Conservation (phyloP, 2,329 filamentous ascomycete species). For the Aspergillus quadrilineatus region DNA sequence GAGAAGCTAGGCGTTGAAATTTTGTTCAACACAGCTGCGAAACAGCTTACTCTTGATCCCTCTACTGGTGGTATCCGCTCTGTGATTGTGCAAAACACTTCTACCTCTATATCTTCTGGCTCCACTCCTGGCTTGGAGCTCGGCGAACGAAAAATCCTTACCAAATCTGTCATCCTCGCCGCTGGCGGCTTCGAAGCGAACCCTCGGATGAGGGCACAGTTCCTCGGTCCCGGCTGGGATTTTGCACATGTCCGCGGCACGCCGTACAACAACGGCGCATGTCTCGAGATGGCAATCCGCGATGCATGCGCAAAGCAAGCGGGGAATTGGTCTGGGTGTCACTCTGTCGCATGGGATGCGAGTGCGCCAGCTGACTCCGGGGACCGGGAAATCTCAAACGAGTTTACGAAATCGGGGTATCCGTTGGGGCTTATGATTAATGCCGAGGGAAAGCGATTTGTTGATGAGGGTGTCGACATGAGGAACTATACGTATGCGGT, state of each 20-base stretch:
- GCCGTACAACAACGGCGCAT: constrained; percentile 63
- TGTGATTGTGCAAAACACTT: constrained; percentile 20
- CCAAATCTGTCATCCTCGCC: constrained; percentile 29
- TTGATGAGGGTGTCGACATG: constrained; percentile 65
- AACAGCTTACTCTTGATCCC: constrained; percentile 22
- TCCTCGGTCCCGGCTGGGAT: constrained; percentile 62
- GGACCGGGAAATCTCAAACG: constrained; percentile 59
- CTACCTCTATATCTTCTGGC: too few species aligned
- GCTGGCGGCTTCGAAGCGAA: constrained; percentile 67
- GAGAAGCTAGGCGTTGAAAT: constrained; percentile 45
- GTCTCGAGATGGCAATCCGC: constrained; percentile 54
- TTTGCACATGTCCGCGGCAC: constrained; percentile 62
- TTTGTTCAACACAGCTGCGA: constrained; percentile 49
- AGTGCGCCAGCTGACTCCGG: constrained; percentile 56
- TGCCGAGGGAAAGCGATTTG: constrained; percentile 57
- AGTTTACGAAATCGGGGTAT: constrained; percentile 68
- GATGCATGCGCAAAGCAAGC: constrained; percentile 52
- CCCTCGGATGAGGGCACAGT: constrained; percentile 55
- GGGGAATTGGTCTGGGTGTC: constrained; percentile 65
- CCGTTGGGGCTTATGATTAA: constrained; percentile 67
- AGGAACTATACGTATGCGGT: constrained; percentile 68
- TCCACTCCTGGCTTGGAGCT: neutral
- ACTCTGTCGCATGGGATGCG: constrained; percentile 65
- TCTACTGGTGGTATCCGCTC: constrained; percentile 21
- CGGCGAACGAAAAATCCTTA: constrained; percentile 18